Evolutionary conservation across 1,139 yeast species (phyloP).

Genomic region (Pichia sp.): DNA sequence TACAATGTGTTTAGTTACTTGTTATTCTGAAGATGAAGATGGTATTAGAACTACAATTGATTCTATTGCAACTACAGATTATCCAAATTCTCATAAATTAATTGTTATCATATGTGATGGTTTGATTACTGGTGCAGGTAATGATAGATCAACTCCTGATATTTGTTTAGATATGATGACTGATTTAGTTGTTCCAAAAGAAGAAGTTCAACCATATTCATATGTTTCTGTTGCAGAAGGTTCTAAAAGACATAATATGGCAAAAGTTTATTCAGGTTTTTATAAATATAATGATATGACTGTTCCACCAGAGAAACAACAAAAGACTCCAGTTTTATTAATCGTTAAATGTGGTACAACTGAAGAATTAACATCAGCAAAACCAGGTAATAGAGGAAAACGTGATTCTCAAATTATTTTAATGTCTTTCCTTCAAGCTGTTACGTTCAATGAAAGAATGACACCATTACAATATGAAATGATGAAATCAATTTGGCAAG

Average conservation of each 20-base stretch:
- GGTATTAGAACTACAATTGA: conserved; percentile 86
- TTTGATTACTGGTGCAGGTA: conserved; percentile 87
- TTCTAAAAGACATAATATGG: conserved; percentile 91
- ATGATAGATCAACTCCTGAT: conserved; percentile 81
- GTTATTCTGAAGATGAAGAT: conserved; percentile 87
- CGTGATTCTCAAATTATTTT: conserved; percentile 93
- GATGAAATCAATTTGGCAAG: conserved; percentile 70
- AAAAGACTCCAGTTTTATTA: conserved; percentile 76
- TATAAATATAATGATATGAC: conserved; percentile 74
- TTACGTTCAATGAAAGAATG: conserved; percentile 96
- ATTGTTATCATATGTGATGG: conserved; percentile 89
- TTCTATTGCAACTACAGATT: conserved; percentile 87
- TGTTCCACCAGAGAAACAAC: conserved; percentile 75
- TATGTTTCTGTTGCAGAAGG: conserved; percentile 96
- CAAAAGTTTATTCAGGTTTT: conserved; percentile 90
- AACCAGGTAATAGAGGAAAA: conserved; percentile 97
- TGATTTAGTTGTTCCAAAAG: conserved; percentile 66
- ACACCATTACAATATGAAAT: conserved; percentile 86
- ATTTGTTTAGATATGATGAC: conserved; percentile 83
- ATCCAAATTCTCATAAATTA: conserved; percentile 89
- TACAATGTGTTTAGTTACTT: conserved; percentile 76
- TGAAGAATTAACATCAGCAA: conserved; percentile 67
- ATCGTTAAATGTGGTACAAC: conserved; percentile 94
- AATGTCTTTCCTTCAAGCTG: conserved; percentile 87
- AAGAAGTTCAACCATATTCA: conserved; percentile 71